phyloP scores from a whole-genome alignment of 148 eudicot genomes.

The Rhododendron molle region DNA sequence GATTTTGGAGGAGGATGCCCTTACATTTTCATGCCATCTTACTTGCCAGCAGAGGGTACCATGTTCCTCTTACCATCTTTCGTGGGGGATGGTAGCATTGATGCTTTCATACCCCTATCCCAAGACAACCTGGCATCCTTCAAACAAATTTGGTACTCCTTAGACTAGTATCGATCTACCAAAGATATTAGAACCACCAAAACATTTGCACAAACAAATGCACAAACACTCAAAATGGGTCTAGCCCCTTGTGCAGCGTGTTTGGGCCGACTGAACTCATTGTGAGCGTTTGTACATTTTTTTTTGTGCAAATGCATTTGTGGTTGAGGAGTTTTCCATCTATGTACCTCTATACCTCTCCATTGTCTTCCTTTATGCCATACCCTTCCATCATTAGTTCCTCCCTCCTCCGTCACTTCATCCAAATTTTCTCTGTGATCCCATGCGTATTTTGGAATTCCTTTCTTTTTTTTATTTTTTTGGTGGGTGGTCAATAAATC shows the following conservation, averaged over 20 bases:
- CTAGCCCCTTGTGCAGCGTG: no score
- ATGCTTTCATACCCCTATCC: slow-evolving; percentile 30
- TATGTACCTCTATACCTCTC: background rate
- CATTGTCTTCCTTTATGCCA: background rate
- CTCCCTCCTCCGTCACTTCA: background rate
- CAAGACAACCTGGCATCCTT: slow-evolving; percentile 13
- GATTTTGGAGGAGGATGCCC: slow-evolving; percentile 35
- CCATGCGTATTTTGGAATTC: background rate
- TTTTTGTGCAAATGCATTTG: no score
- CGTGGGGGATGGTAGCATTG: slow-evolving; percentile 31
- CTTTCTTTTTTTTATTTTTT: background rate
- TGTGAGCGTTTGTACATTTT: no score
- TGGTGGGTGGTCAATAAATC: background rate
- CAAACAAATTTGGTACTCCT: slow-evolving; percentile 24
- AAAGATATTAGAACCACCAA: background rate
- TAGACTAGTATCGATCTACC: slow-evolving; percentile 14
- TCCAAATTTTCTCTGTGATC: background rate
- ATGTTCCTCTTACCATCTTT: slow-evolving; percentile 29
- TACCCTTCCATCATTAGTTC: background rate
- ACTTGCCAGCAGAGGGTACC: slow-evolving; percentile 27
- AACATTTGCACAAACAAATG: no score
- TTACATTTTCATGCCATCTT: slow-evolving; percentile 29
- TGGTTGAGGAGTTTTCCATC: background rate
- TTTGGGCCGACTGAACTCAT: background rate
- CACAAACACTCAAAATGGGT: no score